Evolutionary conservation across 345 rosid species (phyloP).

Genomic region (Acer saccharum): DNA sequence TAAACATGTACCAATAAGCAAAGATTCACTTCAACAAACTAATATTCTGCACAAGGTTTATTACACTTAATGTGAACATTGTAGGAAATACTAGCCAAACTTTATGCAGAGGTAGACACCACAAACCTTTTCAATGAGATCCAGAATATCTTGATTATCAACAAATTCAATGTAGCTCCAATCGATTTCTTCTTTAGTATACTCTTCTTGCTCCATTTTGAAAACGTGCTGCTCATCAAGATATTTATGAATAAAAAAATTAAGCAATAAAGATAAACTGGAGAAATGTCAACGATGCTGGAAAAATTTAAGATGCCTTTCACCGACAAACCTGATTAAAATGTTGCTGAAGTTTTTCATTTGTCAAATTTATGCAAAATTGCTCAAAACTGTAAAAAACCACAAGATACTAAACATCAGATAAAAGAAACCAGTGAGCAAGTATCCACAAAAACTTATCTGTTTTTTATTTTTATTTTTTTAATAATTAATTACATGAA

Average conservation of each 20-base stretch:
- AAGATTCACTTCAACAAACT: neutral
- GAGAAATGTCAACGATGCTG: slow-evolving; percentile 24
- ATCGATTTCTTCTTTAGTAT: slow-evolving; percentile 89
- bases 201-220: slow-evolving; percentile 99
- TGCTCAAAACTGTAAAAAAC: slow-evolving; percentile 91
- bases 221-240: slow-evolving; percentile 80
- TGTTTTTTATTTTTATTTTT: neutral
- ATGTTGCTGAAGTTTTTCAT: slow-evolving; percentile 99
- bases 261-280: slow-evolving; percentile 11
- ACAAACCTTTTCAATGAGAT: slow-evolving; percentile 95
- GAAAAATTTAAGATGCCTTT: slow-evolving; percentile 12
- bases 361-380: slow-evolving; percentile 97
- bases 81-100: slow-evolving; percentile 8
- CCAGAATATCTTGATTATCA: slow-evolving; percentile 91
- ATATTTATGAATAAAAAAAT: slow-evolving; percentile 25
- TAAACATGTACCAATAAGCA: neutral
- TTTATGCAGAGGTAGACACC: slow-evolving; percentile 22
- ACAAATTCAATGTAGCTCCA: slow-evolving; percentile 99
- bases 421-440: slow-evolving; percentile 19
- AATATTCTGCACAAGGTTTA: slow-evolving; percentile 7
- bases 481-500: neutral
- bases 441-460: slow-evolving; percentile 16
- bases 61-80: neutral
- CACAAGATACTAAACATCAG: slow-evolving; percentile 25
- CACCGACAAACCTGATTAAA: slow-evolving; percentile 84